These are phyloP conservation scores for Perkinsus chesapeaki DNA, from an alignment of 169 alveolate species.

Conservation along the genomic window DNA sequence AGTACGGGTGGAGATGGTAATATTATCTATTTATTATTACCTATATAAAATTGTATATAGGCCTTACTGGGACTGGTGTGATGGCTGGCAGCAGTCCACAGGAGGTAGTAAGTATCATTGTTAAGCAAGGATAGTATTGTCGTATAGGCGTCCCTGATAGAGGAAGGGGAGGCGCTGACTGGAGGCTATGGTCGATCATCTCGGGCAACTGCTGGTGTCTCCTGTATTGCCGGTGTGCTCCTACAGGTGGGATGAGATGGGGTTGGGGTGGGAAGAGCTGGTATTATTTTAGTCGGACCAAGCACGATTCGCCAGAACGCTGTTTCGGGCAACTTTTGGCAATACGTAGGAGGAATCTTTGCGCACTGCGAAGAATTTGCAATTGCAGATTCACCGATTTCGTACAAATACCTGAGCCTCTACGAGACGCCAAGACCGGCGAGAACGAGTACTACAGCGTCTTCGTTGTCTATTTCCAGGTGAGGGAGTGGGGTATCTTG, in stretches of 20 bases:
- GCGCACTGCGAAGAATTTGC: background rate
- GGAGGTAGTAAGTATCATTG: background rate
- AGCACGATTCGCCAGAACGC: constrained; percentile 81
- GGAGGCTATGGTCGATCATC: constrained; percentile 21
- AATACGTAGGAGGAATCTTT: constrained; percentile 54
- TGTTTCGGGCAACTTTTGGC: constrained; percentile 94
- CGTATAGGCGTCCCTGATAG: background rate
- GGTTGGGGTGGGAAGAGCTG: background rate
- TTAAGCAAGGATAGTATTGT: background rate
- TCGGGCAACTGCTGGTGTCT: background rate
- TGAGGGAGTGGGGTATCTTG: constrained; percentile 22
- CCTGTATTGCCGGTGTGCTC: constrained; percentile 79
- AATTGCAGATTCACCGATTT: constrained; percentile 56
- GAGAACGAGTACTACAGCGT: constrained; percentile 60
- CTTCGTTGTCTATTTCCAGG: constrained; percentile 75
- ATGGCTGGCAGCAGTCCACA: background rate
- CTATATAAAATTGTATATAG: too few relatives aligned
- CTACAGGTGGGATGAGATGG: constrained; percentile 34
- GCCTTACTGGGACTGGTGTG: background rate
- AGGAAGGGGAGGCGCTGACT: background rate
- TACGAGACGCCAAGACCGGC: background rate
- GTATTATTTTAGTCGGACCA: constrained; percentile 47
- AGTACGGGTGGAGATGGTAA: background rate
- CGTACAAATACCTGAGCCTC: constrained; percentile 62
- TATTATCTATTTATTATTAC: background rate